phyloP scores from a whole-genome alignment of 768 basidiomycete species.

The Calocybe gangraenosa region DNA sequence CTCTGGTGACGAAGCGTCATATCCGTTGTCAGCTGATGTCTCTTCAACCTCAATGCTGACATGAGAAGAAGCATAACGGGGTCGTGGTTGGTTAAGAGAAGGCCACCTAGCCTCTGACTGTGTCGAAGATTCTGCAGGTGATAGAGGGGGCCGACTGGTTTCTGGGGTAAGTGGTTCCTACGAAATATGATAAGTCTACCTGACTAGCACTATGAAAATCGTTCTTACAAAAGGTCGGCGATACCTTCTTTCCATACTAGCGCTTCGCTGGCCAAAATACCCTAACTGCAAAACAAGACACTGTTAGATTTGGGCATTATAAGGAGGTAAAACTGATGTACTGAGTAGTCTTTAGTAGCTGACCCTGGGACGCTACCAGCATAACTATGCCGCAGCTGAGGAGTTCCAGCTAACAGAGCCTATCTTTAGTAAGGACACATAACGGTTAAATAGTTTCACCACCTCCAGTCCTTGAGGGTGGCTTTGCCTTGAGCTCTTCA shows the following conservation, averaged over 20 bases:
- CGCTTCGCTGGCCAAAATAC: slow-evolving; percentile 17
- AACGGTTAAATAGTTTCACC: too few relatives aligned
- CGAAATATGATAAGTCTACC: neutral
- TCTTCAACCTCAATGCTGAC: slow-evolving; percentile 44
- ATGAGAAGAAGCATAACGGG: slow-evolving; percentile 26
- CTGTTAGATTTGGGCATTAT: neutral
- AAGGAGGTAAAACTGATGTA: slow-evolving; percentile 13
- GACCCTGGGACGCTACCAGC: slow-evolving; percentile 41
- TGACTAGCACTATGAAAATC: neutral
- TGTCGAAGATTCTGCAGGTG: slow-evolving; percentile 32
- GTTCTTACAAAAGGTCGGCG: slow-evolving; percentile 20
- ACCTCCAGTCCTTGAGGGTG: slow-evolving; percentile 42
- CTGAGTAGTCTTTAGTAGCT: slow-evolving; percentile 31
- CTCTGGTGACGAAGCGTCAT: slow-evolving; percentile 25
- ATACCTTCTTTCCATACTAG: slow-evolving; percentile 24
- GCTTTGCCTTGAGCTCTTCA: slow-evolving; percentile 63
- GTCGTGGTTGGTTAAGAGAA: slow-evolving; percentile 23
- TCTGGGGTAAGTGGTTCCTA: slow-evolving; percentile 45
- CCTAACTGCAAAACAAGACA: slow-evolving; percentile 14
- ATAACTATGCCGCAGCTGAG: slow-evolving; percentile 36
- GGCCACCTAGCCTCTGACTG: slow-evolving; percentile 31
- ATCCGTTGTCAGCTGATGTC: slow-evolving; percentile 27
- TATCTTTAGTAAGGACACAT: neutral
- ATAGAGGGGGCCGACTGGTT: slow-evolving; percentile 37
- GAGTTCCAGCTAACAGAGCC: slow-evolving; percentile 29